phyloP scores from a whole-genome alignment of 495 filamentous ascomycete genomes.

The Venustampulla echinocandica region DNA sequence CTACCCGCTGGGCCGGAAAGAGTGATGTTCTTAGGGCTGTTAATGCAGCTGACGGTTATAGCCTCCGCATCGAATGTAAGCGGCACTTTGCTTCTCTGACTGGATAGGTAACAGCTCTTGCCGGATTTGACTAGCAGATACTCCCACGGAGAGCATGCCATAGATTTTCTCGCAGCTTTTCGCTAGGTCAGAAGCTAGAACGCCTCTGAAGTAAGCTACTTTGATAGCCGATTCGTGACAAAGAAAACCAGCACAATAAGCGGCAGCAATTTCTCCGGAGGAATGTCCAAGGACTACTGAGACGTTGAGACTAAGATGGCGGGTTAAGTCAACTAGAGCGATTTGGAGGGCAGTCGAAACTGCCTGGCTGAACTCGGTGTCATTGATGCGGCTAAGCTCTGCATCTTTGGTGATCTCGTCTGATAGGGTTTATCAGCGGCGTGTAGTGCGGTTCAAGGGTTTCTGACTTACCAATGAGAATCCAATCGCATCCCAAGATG shows the following conservation, averaged over 20 bases:
- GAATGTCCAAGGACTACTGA: constrained; percentile 52
- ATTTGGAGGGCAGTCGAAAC: constrained; percentile 44
- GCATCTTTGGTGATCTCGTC: constrained; percentile 1
- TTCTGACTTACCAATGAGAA: constrained; percentile 25
- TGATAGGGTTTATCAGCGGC: too few species aligned
- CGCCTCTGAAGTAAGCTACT: constrained; percentile 38
- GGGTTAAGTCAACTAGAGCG: constrained; percentile 44
- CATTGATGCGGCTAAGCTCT: neutral
- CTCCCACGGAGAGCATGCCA: too few species aligned
- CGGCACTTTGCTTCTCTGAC: too few species aligned
- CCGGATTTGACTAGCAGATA: too few species aligned
- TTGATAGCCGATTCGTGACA: constrained; percentile 44
- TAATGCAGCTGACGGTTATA: constrained; percentile 38
- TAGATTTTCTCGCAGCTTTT: too few species aligned
- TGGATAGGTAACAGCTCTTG: too few species aligned
- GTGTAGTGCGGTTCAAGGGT: too few species aligned
- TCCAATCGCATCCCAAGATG: constrained; percentile 32
- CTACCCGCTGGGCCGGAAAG: constrained; percentile 45
- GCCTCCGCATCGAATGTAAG: too few species aligned
- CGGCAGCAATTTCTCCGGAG: constrained; percentile 53
- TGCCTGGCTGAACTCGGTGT: constrained; percentile 35
- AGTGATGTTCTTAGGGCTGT: constrained; percentile 49
- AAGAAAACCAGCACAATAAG: constrained; percentile 39
- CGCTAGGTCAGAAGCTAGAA: too few species aligned
- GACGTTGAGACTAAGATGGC: constrained; percentile 43